These are phyloP conservation scores for Yamadazyma blattariae DNA, from an alignment of 1,139 yeast genomes.

Conservation along the genomic window DNA sequence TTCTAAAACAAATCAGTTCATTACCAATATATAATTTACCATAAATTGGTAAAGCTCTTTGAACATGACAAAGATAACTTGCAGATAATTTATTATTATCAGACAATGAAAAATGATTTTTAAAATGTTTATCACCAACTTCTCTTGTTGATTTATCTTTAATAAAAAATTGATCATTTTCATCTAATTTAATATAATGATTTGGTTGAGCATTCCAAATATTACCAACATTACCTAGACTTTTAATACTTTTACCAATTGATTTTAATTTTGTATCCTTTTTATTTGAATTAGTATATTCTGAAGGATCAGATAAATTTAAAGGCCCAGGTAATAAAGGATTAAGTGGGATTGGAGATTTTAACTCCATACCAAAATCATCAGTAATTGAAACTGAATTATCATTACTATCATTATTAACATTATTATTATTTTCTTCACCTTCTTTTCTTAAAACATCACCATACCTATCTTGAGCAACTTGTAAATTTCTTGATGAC, in stretches of 20 bases:
- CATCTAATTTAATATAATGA: slow-evolving; percentile 48
- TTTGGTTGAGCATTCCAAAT: slow-evolving; percentile 64
- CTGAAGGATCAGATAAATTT: slow-evolving; percentile 28
- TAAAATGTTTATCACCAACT: slow-evolving; percentile 53
- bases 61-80: slow-evolving; percentile 69
- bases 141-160: slow-evolving; percentile 38
- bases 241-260: slow-evolving; percentile 28
- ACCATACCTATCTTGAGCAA: slow-evolving; percentile 23
- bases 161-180: slow-evolving; percentile 45
- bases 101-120: slow-evolving; percentile 62
- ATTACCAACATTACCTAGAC: slow-evolving; percentile 39
- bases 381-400: no score
- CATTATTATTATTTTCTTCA: background rate
- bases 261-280: slow-evolving; percentile 15
- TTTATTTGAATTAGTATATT: slow-evolving; percentile 15
- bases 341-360: slow-evolving; percentile 7
- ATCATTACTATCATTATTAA: background rate
- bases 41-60: slow-evolving; percentile 69
- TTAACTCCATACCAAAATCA: slow-evolving; percentile 1
- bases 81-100: slow-evolving; percentile 55
- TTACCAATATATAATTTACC: slow-evolving; percentile 79
- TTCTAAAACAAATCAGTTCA: slow-evolving; percentile 69
- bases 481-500: slow-evolving; percentile 21
- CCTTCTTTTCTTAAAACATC: slow-evolving; percentile 7
- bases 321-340: slow-evolving; percentile 23